Percentiles rank a stretch among this genome's conserved stretches.
Conservation (phyloP, 345 rosid species). For the Citrus medica region DNA sequence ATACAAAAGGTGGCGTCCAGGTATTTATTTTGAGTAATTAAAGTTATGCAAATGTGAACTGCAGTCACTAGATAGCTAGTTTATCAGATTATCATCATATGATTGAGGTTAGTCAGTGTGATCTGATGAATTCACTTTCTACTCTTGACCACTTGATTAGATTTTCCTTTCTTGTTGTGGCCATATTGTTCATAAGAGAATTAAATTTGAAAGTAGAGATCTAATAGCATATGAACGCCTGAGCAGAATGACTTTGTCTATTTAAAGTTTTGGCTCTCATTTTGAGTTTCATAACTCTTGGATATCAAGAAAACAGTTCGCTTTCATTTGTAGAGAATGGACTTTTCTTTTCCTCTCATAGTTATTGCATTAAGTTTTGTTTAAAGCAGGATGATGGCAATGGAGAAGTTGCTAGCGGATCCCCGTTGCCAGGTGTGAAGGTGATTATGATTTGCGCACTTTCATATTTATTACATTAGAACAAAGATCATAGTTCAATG, state of each 20-base stretch:
- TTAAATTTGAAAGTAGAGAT: background rate
- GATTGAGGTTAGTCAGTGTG: background rate
- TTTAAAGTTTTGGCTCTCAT: conserved; percentile 16
- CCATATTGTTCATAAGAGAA: background rate
- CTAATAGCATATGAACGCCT: background rate
- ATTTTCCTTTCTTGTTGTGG: background rate
- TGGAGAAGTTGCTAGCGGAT: conserved; percentile 70
- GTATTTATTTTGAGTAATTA: conserved; percentile 30
- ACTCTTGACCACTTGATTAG: background rate
- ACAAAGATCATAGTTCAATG: conserved; percentile 8
- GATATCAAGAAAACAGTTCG: background rate
- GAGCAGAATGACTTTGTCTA: background rate
- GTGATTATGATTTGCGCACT: conserved; percentile 45
- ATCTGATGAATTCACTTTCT: background rate
- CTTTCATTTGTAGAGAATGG: conserved; percentile 4
- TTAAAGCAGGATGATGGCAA: conserved; percentile 57
- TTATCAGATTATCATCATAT: background rate
- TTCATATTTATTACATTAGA: conserved; percentile 12
- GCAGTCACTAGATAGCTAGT: background rate
- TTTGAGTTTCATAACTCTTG: conserved; percentile 5
- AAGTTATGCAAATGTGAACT: background rate
- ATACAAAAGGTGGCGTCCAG: conserved; percentile 45
- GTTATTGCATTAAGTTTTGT: conserved; percentile 14
- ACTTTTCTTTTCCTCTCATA: conserved; percentile 1
- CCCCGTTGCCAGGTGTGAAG: conserved; percentile 98